Base-by-base conservation (phyloP, 2,329 filamentous ascomycete genomes). In the Gyromitra esculenta region DNA sequence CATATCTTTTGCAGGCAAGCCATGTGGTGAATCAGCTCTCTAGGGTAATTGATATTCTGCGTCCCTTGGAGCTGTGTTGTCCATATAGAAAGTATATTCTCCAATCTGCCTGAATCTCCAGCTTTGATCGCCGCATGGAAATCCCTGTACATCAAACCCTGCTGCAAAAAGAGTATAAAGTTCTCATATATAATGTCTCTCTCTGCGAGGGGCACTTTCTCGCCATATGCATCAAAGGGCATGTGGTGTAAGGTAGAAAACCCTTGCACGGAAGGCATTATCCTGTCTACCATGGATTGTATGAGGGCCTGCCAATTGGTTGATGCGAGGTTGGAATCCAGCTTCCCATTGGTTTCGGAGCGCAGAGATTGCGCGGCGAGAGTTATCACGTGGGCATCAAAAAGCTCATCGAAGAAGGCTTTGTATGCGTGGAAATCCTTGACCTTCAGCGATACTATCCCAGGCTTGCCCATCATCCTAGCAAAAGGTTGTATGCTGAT, bases 41-140 rank as follows among this genome's bases (percentile, higher is more conserved):
- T n/a, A n/a, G 45, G 45, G 15, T 50, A 50, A 15, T 50, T 50
- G 45, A 50, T 50, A n/a, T n/a, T 50, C 45, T 50, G 45, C 45
- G 45, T 50, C 13, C 45, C 45, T 0, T 50, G 45, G n/a, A 50
- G 45, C 13, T 50, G 45, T 18, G 45, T 50, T 50, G 45, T 18
- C 45, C 45, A 50, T 50, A 50, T n/a, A 3, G 13, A 18, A n/a
- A 50, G 13, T 15, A 50, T 50, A 50, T 50, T n/a, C 45, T 50
- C 45, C 11, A 50, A 6, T n/a, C 45, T n/a, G 15, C 45, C 45
- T 18, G 45, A n/a, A n/a, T 50, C 45, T 15, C 45, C 45, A n/a
- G n/a, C 45, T 6, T n/a, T 50, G 2, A 50, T 6, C 6, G 45
- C 45, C n/a, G 45, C 45, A 18, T 18, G 5, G 45, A 50, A 50